Conservation (phyloP, 2,329 filamentous ascomycete species). For the Trichophyton rubrum region DNA sequence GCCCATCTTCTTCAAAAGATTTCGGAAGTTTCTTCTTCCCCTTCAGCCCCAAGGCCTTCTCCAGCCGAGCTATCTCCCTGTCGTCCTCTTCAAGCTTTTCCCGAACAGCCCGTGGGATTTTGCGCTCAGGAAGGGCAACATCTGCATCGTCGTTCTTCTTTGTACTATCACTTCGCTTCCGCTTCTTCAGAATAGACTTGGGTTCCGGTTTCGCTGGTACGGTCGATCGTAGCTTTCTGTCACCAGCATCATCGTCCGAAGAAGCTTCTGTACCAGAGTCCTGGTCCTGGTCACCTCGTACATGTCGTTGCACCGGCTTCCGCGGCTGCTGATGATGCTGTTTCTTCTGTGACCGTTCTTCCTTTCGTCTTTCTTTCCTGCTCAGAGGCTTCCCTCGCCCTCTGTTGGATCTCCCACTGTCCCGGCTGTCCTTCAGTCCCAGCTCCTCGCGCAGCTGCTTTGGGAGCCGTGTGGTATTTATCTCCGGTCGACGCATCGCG, state of each 20-base stretch:
- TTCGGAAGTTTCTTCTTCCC: constrained; percentile 61
- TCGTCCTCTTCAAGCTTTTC: constrained; percentile 67
- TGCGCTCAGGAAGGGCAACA: constrained; percentile 5
- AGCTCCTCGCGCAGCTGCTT: constrained; percentile 29
- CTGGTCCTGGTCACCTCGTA: constrained; percentile 6
- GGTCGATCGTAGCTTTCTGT: constrained; percentile 17
- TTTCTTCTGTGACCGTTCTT: constrained; percentile 52
- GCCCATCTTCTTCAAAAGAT: constrained; percentile 66
- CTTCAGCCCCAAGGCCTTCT: constrained; percentile 70
- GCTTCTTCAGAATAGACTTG: constrained; percentile 29
- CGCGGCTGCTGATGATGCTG: constrained; percentile 22
- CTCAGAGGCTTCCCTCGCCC: constrained; percentile 19
- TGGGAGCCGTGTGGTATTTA: constrained; percentile 34
- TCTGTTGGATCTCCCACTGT: constrained; percentile 10
- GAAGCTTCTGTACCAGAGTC: constrained; percentile 12
- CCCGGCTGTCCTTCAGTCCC: constrained; percentile 24
- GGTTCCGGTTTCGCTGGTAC: constrained; percentile 15
- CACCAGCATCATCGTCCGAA: constrained; percentile 21
- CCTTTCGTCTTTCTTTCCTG: constrained; percentile 56
- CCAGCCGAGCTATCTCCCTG: constrained; percentile 72
- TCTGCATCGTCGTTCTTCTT: constrained; percentile 17
- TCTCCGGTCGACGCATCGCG: constrained; percentile 25
- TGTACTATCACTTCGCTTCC: constrained; percentile 15
- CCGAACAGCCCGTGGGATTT: constrained; percentile 36
- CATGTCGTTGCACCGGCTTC: background rate